phyloP scores from a whole-genome alignment of 2,329 filamentous ascomycete genomes.

The Aspergillus texensis region DNA sequence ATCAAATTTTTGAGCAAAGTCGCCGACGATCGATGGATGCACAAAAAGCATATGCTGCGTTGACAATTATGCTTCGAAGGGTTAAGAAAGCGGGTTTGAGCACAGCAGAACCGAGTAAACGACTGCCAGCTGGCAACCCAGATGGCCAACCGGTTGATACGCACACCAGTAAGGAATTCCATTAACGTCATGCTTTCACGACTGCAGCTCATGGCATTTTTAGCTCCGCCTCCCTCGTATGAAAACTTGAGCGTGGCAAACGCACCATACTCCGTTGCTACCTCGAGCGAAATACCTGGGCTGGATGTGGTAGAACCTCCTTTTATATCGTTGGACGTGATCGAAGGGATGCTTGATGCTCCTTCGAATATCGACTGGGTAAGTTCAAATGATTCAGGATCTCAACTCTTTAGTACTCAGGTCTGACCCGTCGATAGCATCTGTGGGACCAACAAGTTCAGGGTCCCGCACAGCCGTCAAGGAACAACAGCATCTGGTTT shows the following conservation, averaged over 20 bases:
- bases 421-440: conserved; percentile 17
- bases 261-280: conserved; percentile 6
- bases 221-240: conserved; percentile 20
- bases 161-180: neutral
- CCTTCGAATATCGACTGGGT: conserved; percentile 39
- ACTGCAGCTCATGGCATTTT: neutral
- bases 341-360: conserved; percentile 37
- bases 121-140: neutral
- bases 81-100: conserved; percentile 16
- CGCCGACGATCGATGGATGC: conserved; percentile 29
- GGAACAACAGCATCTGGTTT: neutral
- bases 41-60: conserved; percentile 29
- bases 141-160: neutral
- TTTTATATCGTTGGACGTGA: conserved; percentile 28
- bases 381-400: conserved; percentile 13
- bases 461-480: conserved; percentile 1
- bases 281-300: neutral
- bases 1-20: conserved; percentile 30
- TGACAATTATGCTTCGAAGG: conserved; percentile 33
- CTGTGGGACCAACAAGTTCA: conserved; percentile 30
- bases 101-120: neutral
- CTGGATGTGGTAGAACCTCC: conserved; percentile 11
- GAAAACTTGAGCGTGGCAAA: conserved; percentile 11
- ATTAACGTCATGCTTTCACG: neutral
- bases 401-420: neutral